Conservation (phyloP, 352 stramenopile species). For the Pythium myriotylum region DNA sequence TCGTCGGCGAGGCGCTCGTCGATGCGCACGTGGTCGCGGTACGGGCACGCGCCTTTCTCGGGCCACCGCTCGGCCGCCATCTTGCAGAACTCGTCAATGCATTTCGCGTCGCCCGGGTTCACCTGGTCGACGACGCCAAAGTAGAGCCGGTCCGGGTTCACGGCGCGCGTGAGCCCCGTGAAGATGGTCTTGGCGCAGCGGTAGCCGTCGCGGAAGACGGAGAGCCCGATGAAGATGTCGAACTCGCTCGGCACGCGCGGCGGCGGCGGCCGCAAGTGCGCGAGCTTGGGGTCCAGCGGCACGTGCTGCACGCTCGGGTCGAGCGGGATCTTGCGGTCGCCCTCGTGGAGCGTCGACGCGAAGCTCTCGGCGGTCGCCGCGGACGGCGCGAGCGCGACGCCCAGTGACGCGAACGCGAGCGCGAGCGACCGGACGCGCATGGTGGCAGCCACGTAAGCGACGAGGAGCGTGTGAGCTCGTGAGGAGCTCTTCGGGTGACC, state of each 20-base stretch:
- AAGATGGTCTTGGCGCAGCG: conserved; percentile 83
- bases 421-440: too few species aligned
- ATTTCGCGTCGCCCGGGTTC: conserved; percentile 67
- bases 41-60: conserved; percentile 65
- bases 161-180: conserved; percentile 72
- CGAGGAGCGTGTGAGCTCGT: too few species aligned
- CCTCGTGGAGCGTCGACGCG: conserved; percentile 37
- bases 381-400: too few species aligned
- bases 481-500: too few species aligned
- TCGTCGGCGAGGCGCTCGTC: conserved; percentile 69
- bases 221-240: conserved; percentile 78
- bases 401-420: too few species aligned
- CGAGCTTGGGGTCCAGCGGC: conserved; percentile 38
- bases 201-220: conserved; percentile 81
- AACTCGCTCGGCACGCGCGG: conserved; percentile 50
- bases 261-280: conserved; percentile 60
- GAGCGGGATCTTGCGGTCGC: conserved; percentile 45
- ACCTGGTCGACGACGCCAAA: conserved; percentile 88
- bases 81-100: conserved; percentile 79
- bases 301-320: conserved; percentile 79
- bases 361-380: conserved; percentile 1
- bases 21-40: conserved; percentile 72
- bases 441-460: too few species aligned
- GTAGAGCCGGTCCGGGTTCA: conserved; percentile 68
- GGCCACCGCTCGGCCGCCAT: conserved; percentile 72